Base-by-base conservation (phyloP, 108 stramenopile genomes). In the Aurantiochytrium sp. region DNA sequence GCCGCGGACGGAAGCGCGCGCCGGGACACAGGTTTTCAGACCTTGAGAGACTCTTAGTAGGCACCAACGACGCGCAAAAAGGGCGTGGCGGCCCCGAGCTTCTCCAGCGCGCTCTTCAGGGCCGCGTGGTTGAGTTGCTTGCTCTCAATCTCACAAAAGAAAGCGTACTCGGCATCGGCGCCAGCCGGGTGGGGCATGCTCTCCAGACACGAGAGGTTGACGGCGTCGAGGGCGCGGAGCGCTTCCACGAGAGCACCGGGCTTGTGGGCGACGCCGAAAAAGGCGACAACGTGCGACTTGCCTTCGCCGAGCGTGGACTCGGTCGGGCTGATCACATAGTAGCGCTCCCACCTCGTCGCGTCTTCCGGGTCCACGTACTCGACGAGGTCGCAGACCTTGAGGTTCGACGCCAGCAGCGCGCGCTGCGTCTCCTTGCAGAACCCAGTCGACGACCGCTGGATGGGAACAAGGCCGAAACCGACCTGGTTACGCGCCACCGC, bases 61-160 rank as follows among this genome's bases (percentile, higher is more conserved):
- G 59, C 59, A 27, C 59, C 59, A 65, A 65, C 59, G 24, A 65
- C 32, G 59, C 59, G 59, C 32, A 65, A 12, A 34, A 65, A 65
- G 34, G 59, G 59, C 8, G 59, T 65, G 8, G 59, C 73, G 12
- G n/a, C 42, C 19, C 24, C 30, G 12, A 81, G 73, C 73, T 81
- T 81, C 32, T 81, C 73, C 10, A 81, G 39, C 21, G 45, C n/a
- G 8, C 21, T 30, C 15, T 42, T 6, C 73, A 81, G 12, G 36
- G 73, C 73, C 10, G n/a, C 73, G 2, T 81, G 6, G 73, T 81
- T 24, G 10, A 81, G 73, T 12, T 41, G 45, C 42, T 81, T 81
- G 73, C 73, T 48, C 73, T 81, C 73, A 24, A 81, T 81, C 73
- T 81, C 73, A 24, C 73, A 81, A 30, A 81, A 81, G 45, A 81